A percentile compares a stretch with the other conserved stretches of the same genome.
Evolutionary conservation across 2,329 filamentous ascomycete species (phyloP).

Genomic region (Amylocarpus encephaloides): DNA sequence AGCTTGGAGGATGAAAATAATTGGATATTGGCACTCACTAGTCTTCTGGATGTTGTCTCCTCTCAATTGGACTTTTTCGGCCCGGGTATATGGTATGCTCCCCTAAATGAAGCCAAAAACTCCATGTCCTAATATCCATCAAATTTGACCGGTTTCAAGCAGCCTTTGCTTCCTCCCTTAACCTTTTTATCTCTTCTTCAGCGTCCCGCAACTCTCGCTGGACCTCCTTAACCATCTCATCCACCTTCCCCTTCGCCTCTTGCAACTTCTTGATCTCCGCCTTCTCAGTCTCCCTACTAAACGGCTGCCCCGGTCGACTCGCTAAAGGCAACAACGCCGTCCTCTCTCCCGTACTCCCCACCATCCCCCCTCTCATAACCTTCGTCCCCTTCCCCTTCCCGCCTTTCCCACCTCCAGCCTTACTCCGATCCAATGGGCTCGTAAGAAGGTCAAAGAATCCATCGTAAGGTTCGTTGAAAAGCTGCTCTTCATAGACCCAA

Average conservation of each 20-base stretch:
- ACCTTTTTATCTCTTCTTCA: slow-evolving; percentile 20
- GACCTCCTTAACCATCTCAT: slow-evolving; percentile 34
- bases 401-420: slow-evolving; percentile 30
- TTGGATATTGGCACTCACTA: too few relatives aligned
- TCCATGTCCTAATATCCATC: too few relatives aligned
- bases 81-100: too few relatives aligned
- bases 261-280: slow-evolving; percentile 54
- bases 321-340: slow-evolving; percentile 69
- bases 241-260: slow-evolving; percentile 59
- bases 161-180: slow-evolving; percentile 10
- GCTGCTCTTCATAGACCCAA: slow-evolving; percentile 86
- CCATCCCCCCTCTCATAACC: slow-evolving; percentile 34
- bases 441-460: slow-evolving; percentile 86
- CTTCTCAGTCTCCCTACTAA: slow-evolving; percentile 64
- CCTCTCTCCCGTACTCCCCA: slow-evolving; percentile 47
- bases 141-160: too few relatives aligned
- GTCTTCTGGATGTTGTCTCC: too few relatives aligned
- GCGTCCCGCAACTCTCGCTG: slow-evolving; percentile 23
- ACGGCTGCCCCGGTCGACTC: slow-evolving; percentile 63
- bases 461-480: slow-evolving; percentile 96
- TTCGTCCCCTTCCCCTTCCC: slow-evolving; percentile 53
- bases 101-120: too few relatives aligned
- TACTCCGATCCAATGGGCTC: slow-evolving; percentile 47
- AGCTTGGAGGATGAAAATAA: too few relatives aligned
- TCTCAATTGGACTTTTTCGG: too few relatives aligned